A percentile compares a stretch with the other conserved stretches of the same genome.
These are phyloP conservation scores for Avicennia marina DNA, from an alignment of 257 asterid species.

Conservation along the genomic window DNA sequence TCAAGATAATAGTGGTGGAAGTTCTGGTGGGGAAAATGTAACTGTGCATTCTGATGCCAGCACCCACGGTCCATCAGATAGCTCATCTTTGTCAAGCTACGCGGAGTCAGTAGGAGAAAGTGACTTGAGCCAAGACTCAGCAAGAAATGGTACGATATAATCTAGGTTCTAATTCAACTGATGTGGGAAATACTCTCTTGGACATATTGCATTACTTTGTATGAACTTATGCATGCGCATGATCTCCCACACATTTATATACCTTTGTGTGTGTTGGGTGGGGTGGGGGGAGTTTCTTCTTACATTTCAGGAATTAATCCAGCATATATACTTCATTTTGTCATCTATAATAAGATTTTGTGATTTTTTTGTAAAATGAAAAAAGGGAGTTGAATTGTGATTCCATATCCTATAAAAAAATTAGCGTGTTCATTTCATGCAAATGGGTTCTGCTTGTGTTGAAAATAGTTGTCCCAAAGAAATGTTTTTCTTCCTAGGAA, in stretches of 20 bases:
- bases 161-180: background rate
- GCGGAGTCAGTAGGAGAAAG: conserved; percentile 38
- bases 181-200: background rate
- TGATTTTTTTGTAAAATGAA: background rate
- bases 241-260: background rate
- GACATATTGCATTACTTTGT: background rate
- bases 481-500: background rate
- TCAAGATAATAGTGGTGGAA: conserved; percentile 44
- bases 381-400: background rate
- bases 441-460: conserved; percentile 4
- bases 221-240: too few species aligned
- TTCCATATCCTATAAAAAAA: background rate
- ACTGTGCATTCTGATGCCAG: conserved; percentile 33
- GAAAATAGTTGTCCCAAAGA: background rate
- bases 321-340: background rate
- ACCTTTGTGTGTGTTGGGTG: background rate
- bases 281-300: background rate
- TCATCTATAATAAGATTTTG: background rate
- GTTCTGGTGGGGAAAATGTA: conserved; percentile 51
- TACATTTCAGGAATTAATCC: background rate
- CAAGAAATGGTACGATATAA: conserved; percentile 39
- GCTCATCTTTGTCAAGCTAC: conserved; percentile 50
- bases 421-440: conserved; percentile 10
- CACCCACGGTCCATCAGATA: conserved; percentile 44
- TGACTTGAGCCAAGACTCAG: conserved; percentile 43